These are phyloP conservation scores for Apiotrichum gamsii DNA, from an alignment of 1,284 basidiomycete species.

Conservation along the genomic window DNA sequence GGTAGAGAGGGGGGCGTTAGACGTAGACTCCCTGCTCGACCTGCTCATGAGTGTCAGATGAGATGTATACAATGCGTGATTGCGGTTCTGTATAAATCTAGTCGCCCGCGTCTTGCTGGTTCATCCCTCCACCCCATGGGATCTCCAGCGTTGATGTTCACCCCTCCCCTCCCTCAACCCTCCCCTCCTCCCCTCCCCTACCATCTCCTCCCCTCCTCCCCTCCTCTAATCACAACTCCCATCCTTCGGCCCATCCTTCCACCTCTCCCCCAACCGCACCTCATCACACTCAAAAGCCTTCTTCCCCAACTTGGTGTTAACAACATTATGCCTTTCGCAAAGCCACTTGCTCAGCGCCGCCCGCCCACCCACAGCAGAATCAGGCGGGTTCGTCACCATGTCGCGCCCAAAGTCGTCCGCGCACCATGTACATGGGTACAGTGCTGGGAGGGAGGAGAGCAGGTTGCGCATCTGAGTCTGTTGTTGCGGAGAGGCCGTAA, in stretches of 20 bases:
- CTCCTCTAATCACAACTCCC: constrained; percentile 68
- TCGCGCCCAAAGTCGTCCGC: constrained; percentile 66
- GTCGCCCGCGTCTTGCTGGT: too few relatives aligned
- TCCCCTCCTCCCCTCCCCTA: too few relatives aligned
- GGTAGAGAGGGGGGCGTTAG: too few relatives aligned
- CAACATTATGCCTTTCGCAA: constrained; percentile 84
- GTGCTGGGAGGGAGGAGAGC: constrained; percentile 63
- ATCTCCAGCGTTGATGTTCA: too few relatives aligned
- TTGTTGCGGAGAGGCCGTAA: constrained; percentile 61
- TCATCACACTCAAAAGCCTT: constrained; percentile 66
- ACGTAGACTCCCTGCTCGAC: too few relatives aligned
- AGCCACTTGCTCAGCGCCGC: constrained; percentile 71
- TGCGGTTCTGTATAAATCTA: too few relatives aligned
- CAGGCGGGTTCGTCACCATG: constrained; percentile 62
- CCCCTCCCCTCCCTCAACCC: too few relatives aligned
- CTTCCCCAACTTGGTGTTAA: constrained; percentile 81
- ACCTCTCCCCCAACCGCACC: constrained; percentile 66
- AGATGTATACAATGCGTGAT: too few relatives aligned
- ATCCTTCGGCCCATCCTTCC: constrained; percentile 83
- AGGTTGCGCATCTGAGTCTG: constrained; percentile 74
- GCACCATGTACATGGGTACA: constrained; percentile 84
- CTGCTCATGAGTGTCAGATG: too few relatives aligned
- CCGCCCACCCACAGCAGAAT: constrained; percentile 63
- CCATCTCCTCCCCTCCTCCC: too few relatives aligned
- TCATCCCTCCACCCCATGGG: too few relatives aligned